These are phyloP conservation scores for Fusarium falciforme DNA, from an alignment of 2,329 filamentous ascomycete genomes.

Conservation along the genomic window DNA sequence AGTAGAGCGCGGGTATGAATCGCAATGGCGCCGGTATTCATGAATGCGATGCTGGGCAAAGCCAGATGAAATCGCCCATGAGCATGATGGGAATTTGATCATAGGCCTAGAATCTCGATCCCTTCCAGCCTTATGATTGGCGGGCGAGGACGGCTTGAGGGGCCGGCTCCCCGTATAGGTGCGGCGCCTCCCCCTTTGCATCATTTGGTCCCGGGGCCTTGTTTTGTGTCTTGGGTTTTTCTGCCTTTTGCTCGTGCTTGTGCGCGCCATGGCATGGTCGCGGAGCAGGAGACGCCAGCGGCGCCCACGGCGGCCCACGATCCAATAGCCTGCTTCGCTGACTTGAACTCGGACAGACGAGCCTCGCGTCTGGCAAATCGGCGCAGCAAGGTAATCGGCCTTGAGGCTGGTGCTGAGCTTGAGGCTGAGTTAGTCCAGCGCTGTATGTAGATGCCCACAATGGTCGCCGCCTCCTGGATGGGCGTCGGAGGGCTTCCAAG, in stretches of 20 bases:
- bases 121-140: slow-evolving; percentile 19
- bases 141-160: slow-evolving; percentile 8
- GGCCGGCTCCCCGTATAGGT: slow-evolving; percentile 25
- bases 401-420: not conserved
- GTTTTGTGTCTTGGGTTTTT: slow-evolving; percentile 5
- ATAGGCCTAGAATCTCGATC: slow-evolving; percentile 39
- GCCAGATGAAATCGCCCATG: slow-evolving; percentile 28
- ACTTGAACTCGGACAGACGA: not conserved
- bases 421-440: slow-evolving; percentile 9
- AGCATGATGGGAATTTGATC: slow-evolving; percentile 39
- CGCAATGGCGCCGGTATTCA: slow-evolving; percentile 10
- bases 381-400: not conserved
- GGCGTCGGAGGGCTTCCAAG: not conserved
- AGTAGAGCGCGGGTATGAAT: not conserved
- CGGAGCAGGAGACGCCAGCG: slow-evolving; percentile 2
- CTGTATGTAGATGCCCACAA: slow-evolving; percentile 1
- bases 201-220: slow-evolving; percentile 12
- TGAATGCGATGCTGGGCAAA: slow-evolving; percentile 10
- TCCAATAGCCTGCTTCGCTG: slow-evolving; percentile 8
- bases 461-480: not conserved
- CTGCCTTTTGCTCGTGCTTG: slow-evolving; percentile 12
- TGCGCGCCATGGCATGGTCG: not conserved
- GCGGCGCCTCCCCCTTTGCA: slow-evolving; percentile 20
- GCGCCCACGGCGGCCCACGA: not conserved
- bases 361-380: not conserved